Base-by-base conservation (phyloP, 179 eudicot species). In the Carnegiea gigantea region DNA sequence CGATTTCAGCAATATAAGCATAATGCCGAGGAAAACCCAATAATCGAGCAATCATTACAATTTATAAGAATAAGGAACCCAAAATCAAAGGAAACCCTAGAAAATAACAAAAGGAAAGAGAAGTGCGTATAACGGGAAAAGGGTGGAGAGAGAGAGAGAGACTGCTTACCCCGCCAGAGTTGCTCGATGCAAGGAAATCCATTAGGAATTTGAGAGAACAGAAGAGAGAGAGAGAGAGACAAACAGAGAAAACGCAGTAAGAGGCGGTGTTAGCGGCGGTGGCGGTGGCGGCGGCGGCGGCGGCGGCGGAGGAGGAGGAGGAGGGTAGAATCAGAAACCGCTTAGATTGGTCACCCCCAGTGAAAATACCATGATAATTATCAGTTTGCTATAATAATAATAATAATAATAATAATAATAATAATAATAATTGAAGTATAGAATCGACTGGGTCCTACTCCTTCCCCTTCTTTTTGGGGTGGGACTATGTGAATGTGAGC, bases 181-280 rank as follows among this genome's bases (percentile, higher is more conserved):
- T 30, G 40, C 67, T 76, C 76, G 87, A 78, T 85, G 82, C 84
- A n/a, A 59, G 49, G 46, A 82, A 85, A 49, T 84, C 77, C 82
- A 78, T 82, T 8, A 57, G 40, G 24, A 30, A n/a, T 7, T 33
- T 10, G 75, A 7, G 30, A 28, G 30, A 28, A 28, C 30, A 28
- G 30, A 28, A 28, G 30, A 28, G 30, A 9, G 6, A 38, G 6
- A 38, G 60, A 5, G 71, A 30, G 38, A 33, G 30, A 26, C 46
- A 17, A 30, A 23, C 11, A 10, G 14, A 10, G 73, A 21, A 15
- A 33, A 14, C 26, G 6, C 12, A 38, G 57, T n/a, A 12, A 14
- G 57, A 18, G 77, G 67, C 76, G 68, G 33, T 49, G 70, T 14
- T 26, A 23, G 26, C 17, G 73, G 20, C 46, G 73, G 46, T 2